phyloP scores from a whole-genome alignment of 2,329 filamentous ascomycete species.

The Diaporthe batatas region DNA sequence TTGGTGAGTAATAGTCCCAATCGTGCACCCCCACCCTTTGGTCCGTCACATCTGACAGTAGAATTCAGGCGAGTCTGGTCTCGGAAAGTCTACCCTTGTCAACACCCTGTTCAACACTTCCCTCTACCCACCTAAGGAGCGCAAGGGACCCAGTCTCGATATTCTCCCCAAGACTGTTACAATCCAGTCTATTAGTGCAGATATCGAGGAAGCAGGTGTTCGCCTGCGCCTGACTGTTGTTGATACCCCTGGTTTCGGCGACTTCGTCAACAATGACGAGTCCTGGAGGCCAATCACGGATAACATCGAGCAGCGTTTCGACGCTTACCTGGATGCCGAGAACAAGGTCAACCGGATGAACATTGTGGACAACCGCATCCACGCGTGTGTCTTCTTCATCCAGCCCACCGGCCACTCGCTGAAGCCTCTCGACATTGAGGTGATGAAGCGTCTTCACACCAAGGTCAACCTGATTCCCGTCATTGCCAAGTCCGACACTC shows the following conservation, averaged over 20 bases:
- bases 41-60: slow-evolving; percentile 35
- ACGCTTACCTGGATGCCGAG: slow-evolving; percentile 98
- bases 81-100: slow-evolving; percentile 98
- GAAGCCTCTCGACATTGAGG: slow-evolving; percentile 98
- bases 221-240: slow-evolving; percentile 96
- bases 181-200: slow-evolving; percentile 93
- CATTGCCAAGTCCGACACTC: slow-evolving; percentile 97
- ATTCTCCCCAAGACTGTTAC: slow-evolving; percentile 98
- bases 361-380: slow-evolving; percentile 99
- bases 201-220: slow-evolving; percentile 98
- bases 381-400: slow-evolving; percentile 99
- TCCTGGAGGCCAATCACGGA: slow-evolving; percentile 99
- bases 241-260: slow-evolving; percentile 96
- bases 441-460: slow-evolving; percentile 99
- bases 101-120: slow-evolving; percentile 99
- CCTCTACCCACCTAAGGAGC: slow-evolving; percentile 98
- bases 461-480: slow-evolving; percentile 99
- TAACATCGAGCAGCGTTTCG: slow-evolving; percentile 99
- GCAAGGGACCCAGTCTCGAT: slow-evolving; percentile 95
- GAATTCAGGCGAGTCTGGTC: slow-evolving; percentile 89
- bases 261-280: slow-evolving; percentile 99
- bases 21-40: neutral
- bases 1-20: slow-evolving; percentile 75
- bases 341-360: slow-evolving; percentile 99
- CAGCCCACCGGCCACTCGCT: slow-evolving; percentile 98